Conservation (phyloP, 208 protist species). For the Acanthamoeba sp. region DNA sequence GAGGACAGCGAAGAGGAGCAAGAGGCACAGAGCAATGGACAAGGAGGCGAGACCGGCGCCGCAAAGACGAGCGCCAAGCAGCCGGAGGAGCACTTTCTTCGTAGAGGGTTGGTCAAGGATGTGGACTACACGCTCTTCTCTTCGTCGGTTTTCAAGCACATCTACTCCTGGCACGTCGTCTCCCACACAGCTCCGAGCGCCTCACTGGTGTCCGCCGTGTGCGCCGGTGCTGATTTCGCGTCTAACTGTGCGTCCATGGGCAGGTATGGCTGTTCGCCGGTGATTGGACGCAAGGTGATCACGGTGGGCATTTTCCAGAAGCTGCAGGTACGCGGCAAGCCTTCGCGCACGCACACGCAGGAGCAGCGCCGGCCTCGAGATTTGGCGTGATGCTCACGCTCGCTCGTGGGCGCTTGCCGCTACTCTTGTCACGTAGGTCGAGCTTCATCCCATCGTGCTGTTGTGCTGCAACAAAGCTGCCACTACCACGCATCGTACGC, state of each 20-base stretch:
- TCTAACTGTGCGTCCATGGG: not conserved
- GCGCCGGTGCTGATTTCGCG: no score
- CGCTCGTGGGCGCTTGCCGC: not conserved
- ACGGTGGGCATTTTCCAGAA: conserved; percentile 24
- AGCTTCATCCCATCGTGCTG: not conserved
- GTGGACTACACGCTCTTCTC: conserved; percentile 25
- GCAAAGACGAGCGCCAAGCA: not conserved
- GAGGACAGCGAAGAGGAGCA: conserved; percentile 4
- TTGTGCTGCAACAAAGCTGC: not conserved
- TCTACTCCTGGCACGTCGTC: not conserved
- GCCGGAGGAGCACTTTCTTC: not conserved
- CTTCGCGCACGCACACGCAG: no score
- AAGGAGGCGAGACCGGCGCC: not conserved
- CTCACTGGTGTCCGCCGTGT: no score
- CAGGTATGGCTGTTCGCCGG: conserved; percentile 40
- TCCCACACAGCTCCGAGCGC: not conserved
- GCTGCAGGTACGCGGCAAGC: conserved; percentile 1
- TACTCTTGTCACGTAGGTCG: not conserved
- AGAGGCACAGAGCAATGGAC: not conserved
- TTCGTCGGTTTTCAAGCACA: not conserved
- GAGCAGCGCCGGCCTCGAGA: no score
- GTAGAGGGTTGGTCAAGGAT: not conserved
- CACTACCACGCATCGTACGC: not conserved
- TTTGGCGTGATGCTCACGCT: not conserved
- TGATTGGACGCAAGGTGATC: conserved; percentile 42